Conservation (phyloP, 2,329 filamentous ascomycete genomes). For the Pseudodiploospora longispora region DNA sequence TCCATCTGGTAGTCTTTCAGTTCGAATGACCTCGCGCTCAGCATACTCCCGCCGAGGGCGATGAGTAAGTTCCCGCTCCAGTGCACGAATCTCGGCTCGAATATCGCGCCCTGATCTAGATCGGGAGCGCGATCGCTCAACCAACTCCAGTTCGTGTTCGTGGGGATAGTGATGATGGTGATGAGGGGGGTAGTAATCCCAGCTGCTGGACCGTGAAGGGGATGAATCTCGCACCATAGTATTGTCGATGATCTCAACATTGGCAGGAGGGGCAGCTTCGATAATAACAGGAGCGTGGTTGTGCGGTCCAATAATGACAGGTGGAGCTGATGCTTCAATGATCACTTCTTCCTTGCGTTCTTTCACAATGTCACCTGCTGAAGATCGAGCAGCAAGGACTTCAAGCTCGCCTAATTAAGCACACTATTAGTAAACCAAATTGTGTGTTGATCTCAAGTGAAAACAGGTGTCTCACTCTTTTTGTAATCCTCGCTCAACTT, state of each 20-base stretch:
- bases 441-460: slow-evolving; percentile 11
- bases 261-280: slow-evolving; percentile 24
- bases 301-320: slow-evolving; percentile 17
- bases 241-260: slow-evolving; percentile 35
- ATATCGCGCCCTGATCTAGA: slow-evolving; percentile 54
- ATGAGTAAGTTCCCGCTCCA: slow-evolving; percentile 47
- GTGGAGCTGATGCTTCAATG: slow-evolving; percentile 19
- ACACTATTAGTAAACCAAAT: slow-evolving; percentile 6
- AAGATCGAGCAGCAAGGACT: slow-evolving; percentile 36
- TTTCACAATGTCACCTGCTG: slow-evolving; percentile 38
- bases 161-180: slow-evolving; percentile 22
- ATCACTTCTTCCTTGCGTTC: slow-evolving; percentile 38
- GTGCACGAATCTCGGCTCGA: slow-evolving; percentile 60
- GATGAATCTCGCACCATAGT: slow-evolving; percentile 43
- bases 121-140: slow-evolving; percentile 33
- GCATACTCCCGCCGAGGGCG: slow-evolving; percentile 26
- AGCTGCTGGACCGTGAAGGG: slow-evolving; percentile 32
- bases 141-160: slow-evolving; percentile 17
- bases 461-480: slow-evolving; percentile 36
- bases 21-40: slow-evolving; percentile 46
- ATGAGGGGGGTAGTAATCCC: slow-evolving; percentile 20
- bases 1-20: slow-evolving; percentile 51
- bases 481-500: slow-evolving; percentile 72
- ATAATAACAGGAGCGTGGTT: slow-evolving; percentile 22
- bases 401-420: slow-evolving; percentile 33